These are phyloP conservation scores for Myrica gale DNA, from an alignment of 306 rosid species.

Conservation along the genomic window DNA sequence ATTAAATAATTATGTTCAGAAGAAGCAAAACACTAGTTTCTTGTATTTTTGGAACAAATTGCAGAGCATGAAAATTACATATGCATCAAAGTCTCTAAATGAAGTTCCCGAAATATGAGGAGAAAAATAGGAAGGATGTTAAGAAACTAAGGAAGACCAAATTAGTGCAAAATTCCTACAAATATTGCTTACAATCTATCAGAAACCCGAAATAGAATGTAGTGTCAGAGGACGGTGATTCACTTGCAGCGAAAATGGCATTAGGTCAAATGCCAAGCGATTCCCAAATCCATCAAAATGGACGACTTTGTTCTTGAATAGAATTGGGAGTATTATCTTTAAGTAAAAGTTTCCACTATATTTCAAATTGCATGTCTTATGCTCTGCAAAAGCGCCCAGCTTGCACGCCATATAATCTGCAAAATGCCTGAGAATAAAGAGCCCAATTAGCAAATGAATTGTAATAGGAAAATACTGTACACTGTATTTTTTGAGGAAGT, in stretches of 20 bases:
- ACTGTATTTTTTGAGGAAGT: too few species aligned
- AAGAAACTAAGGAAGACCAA: slow-evolving; percentile 27
- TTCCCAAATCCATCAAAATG: slow-evolving; percentile 95
- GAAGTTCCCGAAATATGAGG: slow-evolving; percentile 81
- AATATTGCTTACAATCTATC: slow-evolving; percentile 4
- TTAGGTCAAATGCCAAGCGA: too few species aligned
- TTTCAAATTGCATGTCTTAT: too few species aligned
- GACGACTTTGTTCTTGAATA: slow-evolving; percentile 73
- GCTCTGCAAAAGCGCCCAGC: too few species aligned
- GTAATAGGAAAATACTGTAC: too few species aligned
- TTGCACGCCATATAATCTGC: too few species aligned
- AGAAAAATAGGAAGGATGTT: slow-evolving; percentile 31
- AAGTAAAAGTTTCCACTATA: slow-evolving; percentile 53
- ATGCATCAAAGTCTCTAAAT: slow-evolving; percentile 99
- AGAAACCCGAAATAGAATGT: slow-evolving; percentile 12
- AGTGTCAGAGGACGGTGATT: slow-evolving; percentile 30
- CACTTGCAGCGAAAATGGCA: too few species aligned
- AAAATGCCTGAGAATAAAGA: too few species aligned
- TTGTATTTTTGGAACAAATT: slow-evolving; percentile 92
- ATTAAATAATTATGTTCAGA: too few species aligned
- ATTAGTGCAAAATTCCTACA: neutral
- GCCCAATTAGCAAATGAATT: too few species aligned
- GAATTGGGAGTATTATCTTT: slow-evolving; percentile 70
- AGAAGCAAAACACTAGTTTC: slow-evolving; percentile 82
- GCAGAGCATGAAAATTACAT: slow-evolving; percentile 94